Percentiles rank a stretch among this genome's conserved stretches.
Evolutionary conservation across 2,329 filamentous ascomycete species (phyloP).

Genomic region (Fusarium sp.): DNA sequence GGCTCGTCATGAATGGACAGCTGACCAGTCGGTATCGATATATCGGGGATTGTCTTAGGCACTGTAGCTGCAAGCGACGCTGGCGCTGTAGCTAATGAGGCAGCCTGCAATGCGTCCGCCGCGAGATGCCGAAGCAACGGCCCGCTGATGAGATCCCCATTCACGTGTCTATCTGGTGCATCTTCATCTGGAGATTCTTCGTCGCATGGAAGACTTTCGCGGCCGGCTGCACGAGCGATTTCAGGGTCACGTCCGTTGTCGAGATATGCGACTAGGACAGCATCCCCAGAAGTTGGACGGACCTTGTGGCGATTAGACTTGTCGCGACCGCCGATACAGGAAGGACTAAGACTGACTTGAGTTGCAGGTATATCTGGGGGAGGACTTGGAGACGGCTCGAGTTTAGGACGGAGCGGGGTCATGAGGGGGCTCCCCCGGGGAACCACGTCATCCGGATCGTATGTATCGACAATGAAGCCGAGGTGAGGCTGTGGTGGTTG

Average conservation of each 20-base stretch:
- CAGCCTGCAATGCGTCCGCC: conserved; percentile 48
- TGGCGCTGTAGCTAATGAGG: conserved; percentile 23
- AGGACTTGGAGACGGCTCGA: conserved; percentile 49
- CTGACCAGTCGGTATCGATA: conserved; percentile 47
- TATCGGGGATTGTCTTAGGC: conserved; percentile 43
- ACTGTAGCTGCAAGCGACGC: conserved; percentile 17
- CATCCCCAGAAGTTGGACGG: conserved; percentile 69
- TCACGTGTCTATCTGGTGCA: conserved; percentile 17
- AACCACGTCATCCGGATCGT: conserved; percentile 58
- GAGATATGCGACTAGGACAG: conserved; percentile 74
- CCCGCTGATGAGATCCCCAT: conserved; percentile 35
- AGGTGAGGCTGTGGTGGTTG: conserved; percentile 45
- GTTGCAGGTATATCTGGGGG: conserved; percentile 51
- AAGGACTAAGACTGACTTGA: conserved; percentile 51
- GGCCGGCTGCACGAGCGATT: conserved; percentile 68
- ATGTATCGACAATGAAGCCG: conserved; percentile 50
- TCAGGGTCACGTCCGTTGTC: conserved; percentile 72
- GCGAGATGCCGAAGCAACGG: conserved; percentile 49
- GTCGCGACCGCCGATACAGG: conserved; percentile 54
- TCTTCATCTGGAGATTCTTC: conserved; percentile 46
- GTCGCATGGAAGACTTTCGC: conserved; percentile 62
- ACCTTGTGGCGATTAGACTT: conserved; percentile 65
- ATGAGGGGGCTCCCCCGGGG: conserved; percentile 56
- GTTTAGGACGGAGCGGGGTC: conserved; percentile 49
- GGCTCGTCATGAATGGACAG: conserved; percentile 52